phyloP scores from a whole-genome alignment of 208 protist species.

The Acanthamoeba quina region DNA sequence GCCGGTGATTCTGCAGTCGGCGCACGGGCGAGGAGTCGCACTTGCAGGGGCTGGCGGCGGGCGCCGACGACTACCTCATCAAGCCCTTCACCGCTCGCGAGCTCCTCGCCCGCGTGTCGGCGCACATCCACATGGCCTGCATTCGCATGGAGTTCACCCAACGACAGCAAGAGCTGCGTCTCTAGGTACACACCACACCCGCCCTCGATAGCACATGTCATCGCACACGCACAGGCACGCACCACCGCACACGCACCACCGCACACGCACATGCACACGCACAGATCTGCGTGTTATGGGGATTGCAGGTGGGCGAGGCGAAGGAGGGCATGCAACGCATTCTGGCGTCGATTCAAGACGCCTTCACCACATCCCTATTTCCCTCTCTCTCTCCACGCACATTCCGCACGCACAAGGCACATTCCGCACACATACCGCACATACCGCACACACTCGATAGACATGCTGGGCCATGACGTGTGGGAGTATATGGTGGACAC shows the following conservation, averaged over 20 bases:
- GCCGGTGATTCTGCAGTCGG: conserved; percentile 76
- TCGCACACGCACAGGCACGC: too few relatives aligned
- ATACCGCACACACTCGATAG: neutral
- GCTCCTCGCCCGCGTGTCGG: conserved; percentile 46
- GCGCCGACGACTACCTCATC: conserved; percentile 77
- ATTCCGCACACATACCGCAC: too few relatives aligned
- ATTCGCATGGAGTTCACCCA: neutral
- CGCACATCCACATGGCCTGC: conserved; percentile 9
- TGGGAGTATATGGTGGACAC: conserved; percentile 54
- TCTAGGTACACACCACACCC: too few relatives aligned
- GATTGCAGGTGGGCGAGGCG: neutral
- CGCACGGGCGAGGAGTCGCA: conserved; percentile 67
- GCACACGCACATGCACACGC: neutral
- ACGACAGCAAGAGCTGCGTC: neutral
- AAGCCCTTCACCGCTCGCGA: conserved; percentile 74
- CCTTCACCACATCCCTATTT: neutral
- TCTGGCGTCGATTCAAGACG: conserved; percentile 28
- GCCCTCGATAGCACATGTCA: neutral
- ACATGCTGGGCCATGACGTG: conserved; percentile 28
- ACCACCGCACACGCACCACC: too few relatives aligned
- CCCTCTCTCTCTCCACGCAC: too few relatives aligned
- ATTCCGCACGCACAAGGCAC: too few relatives aligned
- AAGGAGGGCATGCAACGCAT: conserved; percentile 60
- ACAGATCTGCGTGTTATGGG: too few relatives aligned
- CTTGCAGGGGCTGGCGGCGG: conserved; percentile 10